Evolutionary conservation across 371 early-diverging fungal genomes (phyloP).

Genomic region (Thermomucor indicae-seudaticae): DNA sequence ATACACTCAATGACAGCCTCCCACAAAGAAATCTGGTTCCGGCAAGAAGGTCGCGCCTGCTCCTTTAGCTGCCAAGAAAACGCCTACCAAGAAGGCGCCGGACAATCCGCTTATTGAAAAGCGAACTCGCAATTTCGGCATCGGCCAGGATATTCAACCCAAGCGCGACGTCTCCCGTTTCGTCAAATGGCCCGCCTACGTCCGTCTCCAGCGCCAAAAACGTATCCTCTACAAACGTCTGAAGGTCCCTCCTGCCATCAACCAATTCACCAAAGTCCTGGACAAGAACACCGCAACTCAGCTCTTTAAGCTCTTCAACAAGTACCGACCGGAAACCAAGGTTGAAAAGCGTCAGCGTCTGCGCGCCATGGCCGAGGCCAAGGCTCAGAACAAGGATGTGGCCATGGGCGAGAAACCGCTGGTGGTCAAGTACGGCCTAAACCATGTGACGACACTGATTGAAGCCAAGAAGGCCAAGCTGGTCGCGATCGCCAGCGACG

Average conservation of each 20-base stretch:
- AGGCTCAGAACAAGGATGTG: conserved; percentile 86
- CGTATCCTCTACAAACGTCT: conserved; percentile 96
- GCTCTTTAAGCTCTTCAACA: conserved; percentile 94
- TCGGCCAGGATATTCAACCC: conserved; percentile 96
- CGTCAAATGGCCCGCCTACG: conserved; percentile 97
- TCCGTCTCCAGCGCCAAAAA: conserved; percentile 96
- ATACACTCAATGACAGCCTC: conserved; percentile 37
- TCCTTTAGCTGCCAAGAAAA: conserved; percentile 75
- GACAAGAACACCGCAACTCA: conserved; percentile 98
- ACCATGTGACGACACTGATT: conserved; percentile 97
- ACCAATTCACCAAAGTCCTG: conserved; percentile 98
- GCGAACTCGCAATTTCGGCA: conserved; percentile 87
- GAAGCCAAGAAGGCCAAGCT: conserved; percentile 99
- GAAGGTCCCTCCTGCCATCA: conserved; percentile 99
- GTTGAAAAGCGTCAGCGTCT: conserved; percentile 96
- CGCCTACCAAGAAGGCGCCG: conserved; percentile 55
- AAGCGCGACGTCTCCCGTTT: conserved; percentile 94
- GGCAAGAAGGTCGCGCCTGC: conserved; percentile 93
- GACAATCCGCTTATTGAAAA: conserved; percentile 92
- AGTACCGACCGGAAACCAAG: conserved; percentile 99
- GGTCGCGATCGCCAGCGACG: conserved; percentile 99
- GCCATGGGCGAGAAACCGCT: conserved; percentile 92
- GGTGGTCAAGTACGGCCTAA: conserved; percentile 98
- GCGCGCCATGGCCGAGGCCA: conserved; percentile 72
- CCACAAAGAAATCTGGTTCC: conserved; percentile 54